A percentile compares a stretch with the other conserved stretches of the same genome.
Conservation (phyloP, 1,284 basidiomycete genomes). For the Apiotrichum gracile region DNA sequence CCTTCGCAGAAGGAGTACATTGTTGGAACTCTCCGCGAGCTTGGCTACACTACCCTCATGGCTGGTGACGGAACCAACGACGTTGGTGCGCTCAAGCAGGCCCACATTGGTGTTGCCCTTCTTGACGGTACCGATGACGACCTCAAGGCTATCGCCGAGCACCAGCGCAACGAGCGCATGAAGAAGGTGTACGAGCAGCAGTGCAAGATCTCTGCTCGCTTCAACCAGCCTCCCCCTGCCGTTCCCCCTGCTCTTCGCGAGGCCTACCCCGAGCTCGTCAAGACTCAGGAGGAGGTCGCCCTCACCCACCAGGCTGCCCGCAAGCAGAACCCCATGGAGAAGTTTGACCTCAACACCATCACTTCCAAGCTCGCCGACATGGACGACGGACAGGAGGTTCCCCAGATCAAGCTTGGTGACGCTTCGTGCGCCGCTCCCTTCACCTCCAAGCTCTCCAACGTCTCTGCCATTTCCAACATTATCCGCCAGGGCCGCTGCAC, state of each 20-base stretch:
- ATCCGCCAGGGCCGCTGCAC: slow-evolving; percentile 95
- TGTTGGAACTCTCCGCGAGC: slow-evolving; percentile 74
- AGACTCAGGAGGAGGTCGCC: slow-evolving; percentile 73
- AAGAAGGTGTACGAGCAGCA: slow-evolving; percentile 96
- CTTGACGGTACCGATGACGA: slow-evolving; percentile 87
- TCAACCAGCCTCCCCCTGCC: slow-evolving; percentile 85
- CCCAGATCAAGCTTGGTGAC: slow-evolving; percentile 94
- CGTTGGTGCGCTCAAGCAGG: slow-evolving; percentile 91
- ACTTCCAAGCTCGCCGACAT: slow-evolving; percentile 85
- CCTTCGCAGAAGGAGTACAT: slow-evolving; percentile 90
- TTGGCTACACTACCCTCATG: slow-evolving; percentile 90
- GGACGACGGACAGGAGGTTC: slow-evolving; percentile 81
- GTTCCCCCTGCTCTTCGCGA: slow-evolving; percentile 77
- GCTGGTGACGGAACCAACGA: slow-evolving; percentile 97
- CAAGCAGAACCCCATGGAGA: slow-evolving; percentile 81
- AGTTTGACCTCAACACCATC: slow-evolving; percentile 82
- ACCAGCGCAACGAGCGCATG: slow-evolving; percentile 76
- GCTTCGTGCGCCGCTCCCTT: slow-evolving; percentile 95
- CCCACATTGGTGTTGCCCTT: slow-evolving; percentile 88
- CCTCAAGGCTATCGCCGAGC: slow-evolving; percentile 84
- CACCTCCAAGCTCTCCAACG: slow-evolving; percentile 90
- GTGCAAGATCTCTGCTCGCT: slow-evolving; percentile 75
- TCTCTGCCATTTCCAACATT: slow-evolving; percentile 87
- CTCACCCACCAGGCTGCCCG: slow-evolving; percentile 60
- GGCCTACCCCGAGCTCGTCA: slow-evolving; percentile 80